Evolutionary conservation across 495 filamentous ascomycete species (phyloP), one percentile per base, ranked within the genome.

Genomic region (Aspergillus saccharolyticus): DNA sequence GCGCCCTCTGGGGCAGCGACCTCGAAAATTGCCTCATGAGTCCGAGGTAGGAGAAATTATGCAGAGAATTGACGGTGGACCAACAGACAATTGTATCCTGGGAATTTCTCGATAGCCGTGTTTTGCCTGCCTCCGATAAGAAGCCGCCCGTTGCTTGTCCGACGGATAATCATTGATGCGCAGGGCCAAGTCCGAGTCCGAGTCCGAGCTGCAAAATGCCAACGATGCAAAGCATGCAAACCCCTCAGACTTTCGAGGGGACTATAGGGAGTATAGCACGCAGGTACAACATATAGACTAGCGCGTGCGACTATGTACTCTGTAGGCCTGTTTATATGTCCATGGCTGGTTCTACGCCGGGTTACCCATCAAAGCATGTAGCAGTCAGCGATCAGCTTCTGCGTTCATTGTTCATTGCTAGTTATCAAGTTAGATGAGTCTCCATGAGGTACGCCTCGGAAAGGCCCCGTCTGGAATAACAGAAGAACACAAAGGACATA

Each of bases 81-180:
- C 21, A 16, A 10, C 16, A 44, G 39, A 12, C 10, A 24, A 21
- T 22, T 15, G 16, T 30, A 15, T 15, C 33, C 12, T 39, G 10
- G 33, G 33, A 39, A 39, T 39, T 39, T 39, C 33, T 39, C 33
- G 33, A 39, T 39, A 39, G 33, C n/a, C 33, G 12, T 39, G 33
- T 39, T 39, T 46, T 9, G 51, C 53, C 51, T 24, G 46, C 53
- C 51, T 24, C 30, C 57, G 59, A 65, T 62, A 65, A 60, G 57
- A 60, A 61, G 46, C 62, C 33, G 55, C 53, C 54, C 30, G 28
- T 53, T 42, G 15, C 15, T 44, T 54, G 39, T 28, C 47, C 46
- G 53, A 44, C 63, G 66, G 66, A 68, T 44, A 60, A 68, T 66
- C 47, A 28, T 66, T 68, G 59, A 68, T 64, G 61, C 66, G 66